These are phyloP conservation scores for Sphagnum magellanicum DNA, from an alignment of 228 moss, liverwort and hornwort genomes.

Conservation along the genomic window DNA sequence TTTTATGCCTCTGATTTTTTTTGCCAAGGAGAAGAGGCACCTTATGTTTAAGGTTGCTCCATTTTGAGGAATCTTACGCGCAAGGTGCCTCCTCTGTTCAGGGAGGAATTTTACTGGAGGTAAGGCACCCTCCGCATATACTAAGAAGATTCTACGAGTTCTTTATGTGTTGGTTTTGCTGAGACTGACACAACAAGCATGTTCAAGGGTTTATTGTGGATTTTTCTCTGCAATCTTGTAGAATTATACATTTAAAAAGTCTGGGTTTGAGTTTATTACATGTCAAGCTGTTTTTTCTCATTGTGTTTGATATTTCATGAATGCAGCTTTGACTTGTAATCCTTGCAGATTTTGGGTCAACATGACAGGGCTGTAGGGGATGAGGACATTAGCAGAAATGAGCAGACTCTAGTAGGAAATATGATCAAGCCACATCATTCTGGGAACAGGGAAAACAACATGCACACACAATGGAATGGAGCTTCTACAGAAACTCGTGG, in stretches of 20 bases:
- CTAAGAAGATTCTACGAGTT: too few species aligned
- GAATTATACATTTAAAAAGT: neutral
- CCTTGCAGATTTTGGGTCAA: conserved; percentile 19
- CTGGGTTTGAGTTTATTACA: neutral
- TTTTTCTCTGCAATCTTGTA: too few species aligned
- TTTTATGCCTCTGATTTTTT: too few species aligned
- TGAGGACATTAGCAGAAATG: neutral
- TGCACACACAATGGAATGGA: neutral
- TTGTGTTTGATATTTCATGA: neutral
- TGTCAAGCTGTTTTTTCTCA: neutral
- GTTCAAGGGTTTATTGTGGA: too few species aligned
- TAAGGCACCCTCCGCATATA: too few species aligned
- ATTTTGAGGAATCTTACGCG: too few species aligned
- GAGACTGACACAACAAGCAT: too few species aligned
- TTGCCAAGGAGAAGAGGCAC: too few species aligned
- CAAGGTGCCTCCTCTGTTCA: too few species aligned
- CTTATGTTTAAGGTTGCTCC: too few species aligned
- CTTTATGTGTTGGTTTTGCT: too few species aligned
- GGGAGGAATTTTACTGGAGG: too few species aligned
- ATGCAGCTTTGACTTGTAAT: neutral
- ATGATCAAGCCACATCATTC: conserved; percentile 7
- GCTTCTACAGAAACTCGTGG: neutral
- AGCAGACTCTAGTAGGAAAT: neutral
- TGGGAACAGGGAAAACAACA: neutral
- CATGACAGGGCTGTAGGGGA: conserved; percentile 2